phyloP scores from a whole-genome alignment of 2,329 filamentous ascomycete species.

The Fusarium oxysporum region DNA sequence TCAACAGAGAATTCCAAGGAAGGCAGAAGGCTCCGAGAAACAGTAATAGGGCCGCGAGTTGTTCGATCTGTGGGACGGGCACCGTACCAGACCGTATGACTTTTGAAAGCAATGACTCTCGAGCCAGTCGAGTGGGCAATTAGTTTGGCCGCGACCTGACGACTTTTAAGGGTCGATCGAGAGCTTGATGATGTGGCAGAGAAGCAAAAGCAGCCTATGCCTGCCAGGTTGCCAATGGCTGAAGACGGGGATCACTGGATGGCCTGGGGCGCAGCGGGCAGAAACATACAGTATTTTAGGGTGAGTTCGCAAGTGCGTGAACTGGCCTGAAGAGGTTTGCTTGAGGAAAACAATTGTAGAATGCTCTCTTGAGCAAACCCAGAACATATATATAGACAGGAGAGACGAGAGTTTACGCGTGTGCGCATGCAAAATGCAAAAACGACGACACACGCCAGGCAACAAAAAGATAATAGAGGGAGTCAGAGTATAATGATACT shows the following conservation, averaged over 20 bases:
- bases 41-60: conserved; percentile 27
- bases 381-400: neutral
- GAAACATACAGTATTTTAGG: conserved; percentile 26
- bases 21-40: conserved; percentile 26
- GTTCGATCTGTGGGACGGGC: conserved; percentile 43
- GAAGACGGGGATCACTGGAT: conserved; percentile 31
- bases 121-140: conserved; percentile 33
- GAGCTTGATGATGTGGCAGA: conserved; percentile 42
- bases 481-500: conserved; percentile 7
- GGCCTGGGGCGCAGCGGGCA: conserved; percentile 32
- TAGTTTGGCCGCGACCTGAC: conserved; percentile 40
- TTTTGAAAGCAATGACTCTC: conserved; percentile 41
- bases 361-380: neutral
- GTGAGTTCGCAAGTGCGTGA: conserved; percentile 6
- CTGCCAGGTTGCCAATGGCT: conserved; percentile 24
- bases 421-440: conserved; percentile 40
- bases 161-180: conserved; percentile 38
- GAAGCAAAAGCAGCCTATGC: conserved; percentile 16
- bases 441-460: conserved; percentile 23
- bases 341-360: neutral
- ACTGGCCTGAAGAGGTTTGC: neutral
- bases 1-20: conserved; percentile 35
- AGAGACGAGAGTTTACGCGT: conserved; percentile 36
- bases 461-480: conserved; percentile 11
- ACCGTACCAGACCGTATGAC: conserved; percentile 47